A percentile compares a stretch with the other conserved stretches of the same genome.
Evolutionary conservation across 139 green algal genomes (phyloP).

Genomic region (Edaphochlamys debaryana): DNA sequence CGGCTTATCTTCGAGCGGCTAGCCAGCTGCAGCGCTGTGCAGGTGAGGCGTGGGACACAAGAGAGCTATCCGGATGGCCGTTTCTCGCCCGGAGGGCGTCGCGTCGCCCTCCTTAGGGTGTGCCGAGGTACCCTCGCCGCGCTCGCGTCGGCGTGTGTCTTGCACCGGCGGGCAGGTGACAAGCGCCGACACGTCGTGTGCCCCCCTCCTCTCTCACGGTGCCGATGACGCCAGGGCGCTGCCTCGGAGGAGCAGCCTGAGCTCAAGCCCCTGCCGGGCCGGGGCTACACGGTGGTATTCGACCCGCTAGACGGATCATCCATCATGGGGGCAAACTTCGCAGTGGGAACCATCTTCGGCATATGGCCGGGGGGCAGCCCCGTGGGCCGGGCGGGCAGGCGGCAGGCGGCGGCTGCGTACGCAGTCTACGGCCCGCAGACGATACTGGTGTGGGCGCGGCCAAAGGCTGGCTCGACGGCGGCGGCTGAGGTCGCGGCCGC

Average conservation of each 20-base stretch:
- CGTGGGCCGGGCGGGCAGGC: conserved; percentile 61
- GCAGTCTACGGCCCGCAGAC: conserved; percentile 85
- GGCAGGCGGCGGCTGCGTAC: conserved; percentile 82
- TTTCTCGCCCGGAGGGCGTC: too few species aligned
- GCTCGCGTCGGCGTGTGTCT: too few species aligned
- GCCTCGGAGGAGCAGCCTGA: conserved; percentile 81
- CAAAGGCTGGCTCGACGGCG: not conserved
- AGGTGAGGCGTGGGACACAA: too few species aligned
- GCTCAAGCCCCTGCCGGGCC: conserved; percentile 57
- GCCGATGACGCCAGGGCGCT: too few species aligned
- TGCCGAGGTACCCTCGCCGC: too few species aligned
- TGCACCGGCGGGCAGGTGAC: too few species aligned
- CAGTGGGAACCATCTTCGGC: conserved; percentile 89
- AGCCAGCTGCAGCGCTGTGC: conserved; percentile 63
- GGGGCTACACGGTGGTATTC: conserved; percentile 79
- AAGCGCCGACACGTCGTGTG: too few species aligned
- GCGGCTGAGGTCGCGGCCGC: conserved; percentile 6
- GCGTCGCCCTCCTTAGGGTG: too few species aligned
- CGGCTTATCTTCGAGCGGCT: conserved; percentile 72
- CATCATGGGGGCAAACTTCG: conserved; percentile 83
- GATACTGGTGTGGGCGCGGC: conserved; percentile 76
- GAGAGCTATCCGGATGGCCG: too few species aligned
- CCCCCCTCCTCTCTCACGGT: too few species aligned
- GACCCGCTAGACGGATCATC: conserved; percentile 86
- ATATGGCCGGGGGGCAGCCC: conserved; percentile 75